Percentiles rank a stretch among this genome's conserved stretches.
Evolutionary conservation across 768 basidiomycete species (phyloP).

Genomic region (Termitomyces sp.): DNA sequence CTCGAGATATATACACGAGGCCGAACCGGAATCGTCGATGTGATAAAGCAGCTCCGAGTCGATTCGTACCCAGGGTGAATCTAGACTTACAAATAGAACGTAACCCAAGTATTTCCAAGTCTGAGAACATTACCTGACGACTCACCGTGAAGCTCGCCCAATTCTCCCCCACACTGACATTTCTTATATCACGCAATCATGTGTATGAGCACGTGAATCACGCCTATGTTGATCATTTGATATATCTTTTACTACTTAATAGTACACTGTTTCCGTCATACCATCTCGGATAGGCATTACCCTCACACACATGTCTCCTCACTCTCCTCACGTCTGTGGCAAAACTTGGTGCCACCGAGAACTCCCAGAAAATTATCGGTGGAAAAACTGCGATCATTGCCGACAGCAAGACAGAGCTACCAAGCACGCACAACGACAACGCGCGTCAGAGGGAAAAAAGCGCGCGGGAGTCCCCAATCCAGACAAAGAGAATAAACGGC

Average conservation of each 20-base stretch:
- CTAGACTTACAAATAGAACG: too few species aligned
- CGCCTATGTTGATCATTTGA: too few species aligned
- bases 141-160: too few species aligned
- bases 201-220: neutral
- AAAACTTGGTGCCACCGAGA: neutral
- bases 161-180: too few species aligned
- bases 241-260: too few species aligned
- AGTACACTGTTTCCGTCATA: neutral
- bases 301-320: neutral
- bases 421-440: neutral
- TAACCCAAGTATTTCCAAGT: too few species aligned
- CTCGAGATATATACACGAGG: too few species aligned
- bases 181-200: neutral
- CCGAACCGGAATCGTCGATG: too few species aligned
- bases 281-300: neutral
- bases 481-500: neutral
- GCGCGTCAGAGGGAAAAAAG: conserved; percentile 10
- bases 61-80: too few species aligned
- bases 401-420: neutral
- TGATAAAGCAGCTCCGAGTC: too few species aligned
- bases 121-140: too few species aligned
- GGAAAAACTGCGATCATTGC: neutral
- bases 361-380: neutral
- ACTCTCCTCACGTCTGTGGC: neutral
- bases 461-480: too few species aligned